Evolutionary conservation across 352 stramenopile species (phyloP).

Genomic region (Phytophthora sojae): DNA sequence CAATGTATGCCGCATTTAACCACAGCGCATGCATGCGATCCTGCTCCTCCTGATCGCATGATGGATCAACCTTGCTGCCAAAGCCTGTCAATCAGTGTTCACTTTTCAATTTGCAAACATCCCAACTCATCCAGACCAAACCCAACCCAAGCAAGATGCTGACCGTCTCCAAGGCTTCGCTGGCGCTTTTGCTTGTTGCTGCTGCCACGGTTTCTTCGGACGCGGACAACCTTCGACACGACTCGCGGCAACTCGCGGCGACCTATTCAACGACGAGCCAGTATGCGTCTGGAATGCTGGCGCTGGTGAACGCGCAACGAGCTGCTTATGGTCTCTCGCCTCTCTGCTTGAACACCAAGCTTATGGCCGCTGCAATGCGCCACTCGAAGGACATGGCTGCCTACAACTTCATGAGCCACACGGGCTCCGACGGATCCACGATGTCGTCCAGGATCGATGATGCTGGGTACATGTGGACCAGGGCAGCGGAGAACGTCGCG

Average conservation of each 20-base stretch:
- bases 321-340: conserved; percentile 33
- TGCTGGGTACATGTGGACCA: conserved; percentile 49
- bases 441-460: conserved; percentile 43
- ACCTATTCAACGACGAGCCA: conserved; percentile 14
- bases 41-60: background rate
- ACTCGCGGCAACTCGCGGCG: conserved; percentile 13
- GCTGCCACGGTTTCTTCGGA: background rate
- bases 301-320: conserved; percentile 49
- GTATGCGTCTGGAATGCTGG: conserved; percentile 24
- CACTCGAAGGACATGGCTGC: conserved; percentile 45
- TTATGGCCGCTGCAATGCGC: conserved; percentile 20
- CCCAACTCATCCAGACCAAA: background rate
- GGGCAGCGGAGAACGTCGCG: conserved; percentile 55
- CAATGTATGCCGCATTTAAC: background rate
- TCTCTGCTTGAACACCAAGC: conserved; percentile 50
- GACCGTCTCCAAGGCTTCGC: conserved; percentile 14
- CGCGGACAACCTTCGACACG: conserved; percentile 17
- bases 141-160: conserved; percentile 7
- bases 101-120: conserved; percentile 27
- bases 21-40: background rate
- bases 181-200: conserved; percentile 15
- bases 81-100: background rate
- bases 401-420: conserved; percentile 57
- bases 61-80: background rate
- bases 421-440: conserved; percentile 45